Evolutionary conservation across 768 basidiomycete species (phyloP), one percentile per base, ranked within the genome.

Genomic region (Strobilomyces confusus): DNA sequence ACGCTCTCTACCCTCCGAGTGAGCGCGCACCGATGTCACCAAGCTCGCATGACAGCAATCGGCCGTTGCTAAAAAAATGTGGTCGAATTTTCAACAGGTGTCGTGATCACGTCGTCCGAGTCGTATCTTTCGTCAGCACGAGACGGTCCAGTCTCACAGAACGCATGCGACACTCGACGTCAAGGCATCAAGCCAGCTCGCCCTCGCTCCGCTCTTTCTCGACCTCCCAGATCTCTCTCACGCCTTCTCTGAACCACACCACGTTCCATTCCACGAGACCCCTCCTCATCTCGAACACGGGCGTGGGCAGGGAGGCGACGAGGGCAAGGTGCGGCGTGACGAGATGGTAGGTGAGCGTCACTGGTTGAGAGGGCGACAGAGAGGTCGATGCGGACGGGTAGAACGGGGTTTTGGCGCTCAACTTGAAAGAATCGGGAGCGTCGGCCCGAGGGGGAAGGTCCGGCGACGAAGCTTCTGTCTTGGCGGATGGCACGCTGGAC

Each of bases 221-320:
- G 9, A 90, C 81, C 46, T 83, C 80, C 59, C 85, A 86, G 38
- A 94, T 90, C 69, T 91, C 88, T 67, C 87, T 81, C 45, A 91
- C 80, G 0, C 92, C 92, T 66, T 84, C 86, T 61, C 92, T 71
- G 66, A 94, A 88, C 69, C 84, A 91, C 34, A 90, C 85, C 3
- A 93, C 86, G 62, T 94, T 94, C 70, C 87, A 92, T 64, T 94
- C 92, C 29, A 94, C 75, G 43, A 92, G 73, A 20, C 88, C 89
- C 17, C 88, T 76, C 50, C 86, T 77, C 55, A 80, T 77, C 48
- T 91, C 86, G 58, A 81, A 91, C 44, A 89, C 82, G 30, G 77
- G 73, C 2, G 88, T 86, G 25, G 87, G 87, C 17, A 93, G 65
- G 48, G 92, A 72, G 3, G 88, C 87, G 48, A 93, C 72, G 46